A percentile compares a stretch with the other conserved stretches of the same genome.
Evolutionary conservation across 2,329 filamentous ascomycete genomes (phyloP).

Genomic region (Beauveria rudraprayagi): DNA sequence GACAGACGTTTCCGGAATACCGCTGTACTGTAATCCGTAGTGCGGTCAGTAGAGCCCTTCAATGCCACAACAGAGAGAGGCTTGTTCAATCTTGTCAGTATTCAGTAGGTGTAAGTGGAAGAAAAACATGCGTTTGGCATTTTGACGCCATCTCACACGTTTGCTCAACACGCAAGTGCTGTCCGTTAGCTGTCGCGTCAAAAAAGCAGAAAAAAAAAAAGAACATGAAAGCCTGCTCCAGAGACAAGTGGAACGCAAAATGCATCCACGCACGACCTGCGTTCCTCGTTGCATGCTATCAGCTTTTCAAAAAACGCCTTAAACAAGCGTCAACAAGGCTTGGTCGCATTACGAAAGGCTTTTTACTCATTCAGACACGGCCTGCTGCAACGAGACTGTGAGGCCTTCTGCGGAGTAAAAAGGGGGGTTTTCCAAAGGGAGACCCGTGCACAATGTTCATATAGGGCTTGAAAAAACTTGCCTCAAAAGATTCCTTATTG

Average conservation of each 20-base stretch:
- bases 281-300: background rate
- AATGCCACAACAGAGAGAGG: background rate
- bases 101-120: background rate
- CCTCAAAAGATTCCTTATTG: background rate
- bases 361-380: background rate
- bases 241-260: background rate
- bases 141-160: background rate
- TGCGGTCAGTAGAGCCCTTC: background rate
- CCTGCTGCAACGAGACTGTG: background rate
- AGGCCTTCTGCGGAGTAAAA: background rate
- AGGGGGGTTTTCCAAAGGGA: background rate
- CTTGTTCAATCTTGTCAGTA: background rate
- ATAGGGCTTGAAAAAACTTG: background rate
- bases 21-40: background rate
- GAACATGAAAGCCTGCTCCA: background rate
- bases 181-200: background rate
- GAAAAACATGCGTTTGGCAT: background rate
- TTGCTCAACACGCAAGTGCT: background rate
- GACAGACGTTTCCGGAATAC: background rate
- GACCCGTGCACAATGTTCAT: background rate
- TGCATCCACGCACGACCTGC: background rate
- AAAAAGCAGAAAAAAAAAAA: too few relatives aligned
- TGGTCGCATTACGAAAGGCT: background rate
- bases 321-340: background rate
- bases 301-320: background rate